phyloP scores from a whole-genome alignment of 1,139 yeast genomes.

The Hansenula sp. region DNA sequence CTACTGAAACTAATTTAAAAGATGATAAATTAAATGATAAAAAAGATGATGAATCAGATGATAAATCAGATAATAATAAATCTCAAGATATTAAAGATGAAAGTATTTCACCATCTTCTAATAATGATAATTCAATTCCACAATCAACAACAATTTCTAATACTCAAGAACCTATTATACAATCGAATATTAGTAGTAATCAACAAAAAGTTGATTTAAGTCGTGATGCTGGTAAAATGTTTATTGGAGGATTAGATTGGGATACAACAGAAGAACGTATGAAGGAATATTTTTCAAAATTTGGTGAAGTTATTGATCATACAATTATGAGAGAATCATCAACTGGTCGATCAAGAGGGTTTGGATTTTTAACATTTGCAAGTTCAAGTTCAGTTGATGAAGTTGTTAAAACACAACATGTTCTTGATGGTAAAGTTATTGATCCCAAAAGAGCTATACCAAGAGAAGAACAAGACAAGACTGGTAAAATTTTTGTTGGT shows the following conservation, averaged over 20 bases:
- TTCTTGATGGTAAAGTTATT: conserved; percentile 91
- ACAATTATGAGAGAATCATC: conserved; percentile 91
- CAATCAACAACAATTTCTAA: background rate
- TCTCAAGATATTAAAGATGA: too few relatives aligned
- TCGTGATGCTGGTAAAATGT: conserved; percentile 83
- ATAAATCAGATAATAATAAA: conserved; percentile 3
- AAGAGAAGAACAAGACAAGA: conserved; percentile 94
- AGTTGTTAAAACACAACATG: conserved; percentile 84
- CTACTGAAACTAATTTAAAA: too few relatives aligned
- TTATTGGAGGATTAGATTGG: conserved; percentile 98
- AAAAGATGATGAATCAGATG: conserved; percentile 15
- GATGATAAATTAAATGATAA: too few relatives aligned
- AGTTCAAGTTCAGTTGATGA: conserved; percentile 80
- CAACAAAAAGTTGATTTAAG: conserved; percentile 33
- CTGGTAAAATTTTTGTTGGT: conserved; percentile 97
- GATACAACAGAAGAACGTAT: conserved; percentile 90
- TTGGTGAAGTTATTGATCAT: conserved; percentile 85
- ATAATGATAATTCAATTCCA: conserved; percentile 16
- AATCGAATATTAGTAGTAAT: conserved; percentile 8
- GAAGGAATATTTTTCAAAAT: conserved; percentile 79
- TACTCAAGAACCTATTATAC: background rate
- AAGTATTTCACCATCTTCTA: too few relatives aligned
- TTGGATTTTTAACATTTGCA: conserved; percentile 89
- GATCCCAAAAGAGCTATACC: conserved; percentile 99
- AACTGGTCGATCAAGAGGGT: conserved; percentile 94